A percentile compares a stretch with the other conserved stretches of the same genome.
Conservation (phyloP, 2,329 filamentous ascomycete species). For the Rutstroemia sp. region DNA sequence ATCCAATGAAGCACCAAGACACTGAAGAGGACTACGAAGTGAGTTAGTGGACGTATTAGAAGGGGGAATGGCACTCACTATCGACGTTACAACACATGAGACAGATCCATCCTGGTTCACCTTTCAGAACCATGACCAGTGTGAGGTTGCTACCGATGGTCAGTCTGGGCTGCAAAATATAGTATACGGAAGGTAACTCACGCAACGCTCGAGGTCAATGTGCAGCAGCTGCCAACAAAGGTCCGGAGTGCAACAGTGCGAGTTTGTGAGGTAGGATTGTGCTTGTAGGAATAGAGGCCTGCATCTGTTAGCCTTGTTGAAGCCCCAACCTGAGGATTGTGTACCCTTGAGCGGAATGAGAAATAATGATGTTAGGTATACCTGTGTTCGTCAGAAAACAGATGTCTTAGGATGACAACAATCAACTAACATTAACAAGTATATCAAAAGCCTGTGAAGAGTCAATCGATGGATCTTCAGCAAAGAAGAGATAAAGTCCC, state of each 20-base stretch:
- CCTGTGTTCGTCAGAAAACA: constrained; percentile 10
- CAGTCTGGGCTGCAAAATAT: not conserved
- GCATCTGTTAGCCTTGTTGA: not conserved
- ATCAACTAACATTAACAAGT: constrained; percentile 41
- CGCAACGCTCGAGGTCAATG: constrained; percentile 50
- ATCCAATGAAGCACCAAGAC: constrained; percentile 57
- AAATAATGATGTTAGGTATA: constrained; percentile 57
- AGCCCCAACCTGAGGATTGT: constrained; percentile 10
- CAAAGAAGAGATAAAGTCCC: too few relatives aligned
- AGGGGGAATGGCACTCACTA: constrained; percentile 34
- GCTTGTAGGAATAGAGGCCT: constrained; percentile 50
- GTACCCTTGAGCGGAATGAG: constrained; percentile 50
- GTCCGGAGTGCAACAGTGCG: constrained; percentile 49
- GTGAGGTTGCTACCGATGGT: constrained; percentile 43
- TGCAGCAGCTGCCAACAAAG: constrained; percentile 51
- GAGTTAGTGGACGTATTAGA: not conserved
- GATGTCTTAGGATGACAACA: not conserved
- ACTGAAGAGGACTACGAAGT: constrained; percentile 46
- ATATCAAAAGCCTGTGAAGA: constrained; percentile 37
- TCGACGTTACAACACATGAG: constrained; percentile 59
- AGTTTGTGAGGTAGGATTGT: constrained; percentile 37
- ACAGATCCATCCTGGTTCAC: constrained; percentile 59
- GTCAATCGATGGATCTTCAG: not conserved
- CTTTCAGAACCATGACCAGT: constrained; percentile 49
- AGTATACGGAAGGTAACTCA: constrained; percentile 28